Evolutionary conservation across 2,329 filamentous ascomycete species (phyloP).

Genomic region (Thermomyces lanuginosus): DNA sequence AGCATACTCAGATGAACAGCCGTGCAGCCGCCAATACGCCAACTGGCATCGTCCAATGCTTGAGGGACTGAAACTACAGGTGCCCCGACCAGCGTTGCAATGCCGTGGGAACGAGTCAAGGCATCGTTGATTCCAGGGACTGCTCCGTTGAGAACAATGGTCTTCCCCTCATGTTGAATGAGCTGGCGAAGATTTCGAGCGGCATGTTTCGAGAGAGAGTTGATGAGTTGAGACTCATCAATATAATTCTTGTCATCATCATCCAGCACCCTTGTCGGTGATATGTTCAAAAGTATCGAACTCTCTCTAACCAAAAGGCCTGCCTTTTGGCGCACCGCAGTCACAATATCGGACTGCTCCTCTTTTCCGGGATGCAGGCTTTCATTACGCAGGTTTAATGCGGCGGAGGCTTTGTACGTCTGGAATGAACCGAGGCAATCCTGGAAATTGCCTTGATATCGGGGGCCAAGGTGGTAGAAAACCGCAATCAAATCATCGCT

Average conservation of each 20-base stretch:
- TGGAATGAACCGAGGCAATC: conserved; percentile 92
- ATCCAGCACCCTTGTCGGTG: conserved; percentile 63
- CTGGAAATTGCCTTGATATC: conserved; percentile 92
- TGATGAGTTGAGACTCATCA: conserved; percentile 58
- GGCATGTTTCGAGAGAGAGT: conserved; percentile 57
- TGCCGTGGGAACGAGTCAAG: conserved; percentile 61
- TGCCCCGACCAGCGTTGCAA: conserved; percentile 65
- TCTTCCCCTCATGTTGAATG: conserved; percentile 56
- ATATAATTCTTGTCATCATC: conserved; percentile 58
- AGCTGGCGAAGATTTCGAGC: conserved; percentile 51
- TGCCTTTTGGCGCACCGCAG: conserved; percentile 72
- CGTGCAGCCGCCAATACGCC: conserved; percentile 83
- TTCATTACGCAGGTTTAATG: conserved; percentile 80
- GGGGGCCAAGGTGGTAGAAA: conserved; percentile 72
- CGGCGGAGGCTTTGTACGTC: conserved; percentile 85
- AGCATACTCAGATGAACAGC: conserved; percentile 71
- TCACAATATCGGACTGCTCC: conserved; percentile 78
- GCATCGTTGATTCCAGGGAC: conserved; percentile 79
- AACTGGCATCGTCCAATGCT: conserved; percentile 77
- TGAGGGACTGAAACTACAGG: conserved; percentile 69
- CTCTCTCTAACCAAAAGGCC: conserved; percentile 65
- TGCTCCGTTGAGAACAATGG: conserved; percentile 75
- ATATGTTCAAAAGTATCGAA: conserved; percentile 66
- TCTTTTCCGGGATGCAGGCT: conserved; percentile 77
- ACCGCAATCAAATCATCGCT: conserved; percentile 88